Conservation (phyloP, 1,139 yeast genomes). For the Candida sanyaensis region DNA sequence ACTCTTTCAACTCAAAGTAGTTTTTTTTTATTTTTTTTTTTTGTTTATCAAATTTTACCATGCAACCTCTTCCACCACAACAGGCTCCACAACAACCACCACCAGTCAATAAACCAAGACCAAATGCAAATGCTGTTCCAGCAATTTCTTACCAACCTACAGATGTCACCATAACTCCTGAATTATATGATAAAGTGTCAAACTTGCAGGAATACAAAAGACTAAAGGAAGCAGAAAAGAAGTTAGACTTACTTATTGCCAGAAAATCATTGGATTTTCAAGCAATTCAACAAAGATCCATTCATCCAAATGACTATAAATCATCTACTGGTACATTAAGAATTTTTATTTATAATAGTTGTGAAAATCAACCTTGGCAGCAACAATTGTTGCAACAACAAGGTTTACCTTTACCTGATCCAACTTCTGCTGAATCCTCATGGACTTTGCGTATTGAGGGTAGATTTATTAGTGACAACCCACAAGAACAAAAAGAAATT, state of each 20-base stretch:
- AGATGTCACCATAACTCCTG: slow-evolving; percentile 65
- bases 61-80: slow-evolving; percentile 13
- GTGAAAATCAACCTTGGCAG: slow-evolving; percentile 94
- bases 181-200: slow-evolving; percentile 65
- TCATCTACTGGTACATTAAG: slow-evolving; percentile 62
- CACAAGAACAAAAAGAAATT: slow-evolving; percentile 9
- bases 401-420: slow-evolving; percentile 21
- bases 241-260: slow-evolving; percentile 76
- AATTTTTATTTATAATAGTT: slow-evolving; percentile 78
- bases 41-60: slow-evolving; percentile 8
- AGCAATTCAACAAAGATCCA: slow-evolving; percentile 58
- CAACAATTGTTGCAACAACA: slow-evolving; percentile 36
- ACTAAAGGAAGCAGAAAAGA: slow-evolving; percentile 74
- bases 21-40: too few species aligned
- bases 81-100: slow-evolving; percentile 14
- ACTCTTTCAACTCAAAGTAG: too few species aligned
- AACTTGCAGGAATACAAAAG: slow-evolving; percentile 71
- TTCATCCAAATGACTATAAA: slow-evolving; percentile 45
- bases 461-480: slow-evolving; percentile 49
- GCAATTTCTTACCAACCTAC: slow-evolving; percentile 62
- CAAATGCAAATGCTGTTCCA: slow-evolving; percentile 42
- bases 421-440: slow-evolving; percentile 43
- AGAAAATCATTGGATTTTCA: slow-evolving; percentile 85
- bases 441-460: slow-evolving; percentile 95
- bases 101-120: slow-evolving; percentile 26